phyloP scores from a whole-genome alignment of 306 rosid genomes.

The Cucurbita maxima region DNA sequence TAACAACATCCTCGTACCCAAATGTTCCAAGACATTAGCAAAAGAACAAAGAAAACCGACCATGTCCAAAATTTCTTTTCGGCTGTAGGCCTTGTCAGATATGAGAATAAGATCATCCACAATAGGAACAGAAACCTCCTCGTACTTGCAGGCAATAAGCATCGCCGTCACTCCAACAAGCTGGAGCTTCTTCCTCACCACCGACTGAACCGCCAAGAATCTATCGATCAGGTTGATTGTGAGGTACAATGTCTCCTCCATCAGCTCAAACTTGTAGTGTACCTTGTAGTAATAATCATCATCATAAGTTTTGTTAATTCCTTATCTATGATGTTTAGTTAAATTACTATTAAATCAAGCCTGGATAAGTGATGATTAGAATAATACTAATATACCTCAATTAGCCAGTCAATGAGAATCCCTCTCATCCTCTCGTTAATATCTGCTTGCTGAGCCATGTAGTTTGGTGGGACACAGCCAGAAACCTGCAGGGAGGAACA shows the following conservation, averaged over 20 bases:
- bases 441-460: slow-evolving; percentile 37
- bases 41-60: not conserved
- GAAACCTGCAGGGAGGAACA: slow-evolving; percentile 16
- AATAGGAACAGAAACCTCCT: slow-evolving; percentile 48
- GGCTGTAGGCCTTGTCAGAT: slow-evolving; percentile 39
- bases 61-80: slow-evolving; percentile 39
- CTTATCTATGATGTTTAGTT: not conserved
- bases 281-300: slow-evolving; percentile 16
- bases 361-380: too few species aligned
- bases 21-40: not conserved
- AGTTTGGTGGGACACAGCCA: slow-evolving; percentile 21
- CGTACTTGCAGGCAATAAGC: slow-evolving; percentile 47
- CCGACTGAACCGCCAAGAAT: slow-evolving; percentile 27
- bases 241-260: slow-evolving; percentile 53
- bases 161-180: slow-evolving; percentile 50
- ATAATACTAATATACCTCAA: slow-evolving; percentile 24
- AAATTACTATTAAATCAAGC: too few species aligned
- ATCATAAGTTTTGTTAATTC: not conserved
- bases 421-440: slow-evolving; percentile 52
- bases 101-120: slow-evolving; percentile 49
- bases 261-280: slow-evolving; percentile 51
- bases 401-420: slow-evolving; percentile 45
- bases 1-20: not conserved
- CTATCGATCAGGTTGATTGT: slow-evolving; percentile 40
- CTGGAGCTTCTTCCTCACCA: slow-evolving; percentile 42